phyloP scores from a whole-genome alignment of 495 filamentous ascomycete species.

The Annulohypoxylon bovei region DNA sequence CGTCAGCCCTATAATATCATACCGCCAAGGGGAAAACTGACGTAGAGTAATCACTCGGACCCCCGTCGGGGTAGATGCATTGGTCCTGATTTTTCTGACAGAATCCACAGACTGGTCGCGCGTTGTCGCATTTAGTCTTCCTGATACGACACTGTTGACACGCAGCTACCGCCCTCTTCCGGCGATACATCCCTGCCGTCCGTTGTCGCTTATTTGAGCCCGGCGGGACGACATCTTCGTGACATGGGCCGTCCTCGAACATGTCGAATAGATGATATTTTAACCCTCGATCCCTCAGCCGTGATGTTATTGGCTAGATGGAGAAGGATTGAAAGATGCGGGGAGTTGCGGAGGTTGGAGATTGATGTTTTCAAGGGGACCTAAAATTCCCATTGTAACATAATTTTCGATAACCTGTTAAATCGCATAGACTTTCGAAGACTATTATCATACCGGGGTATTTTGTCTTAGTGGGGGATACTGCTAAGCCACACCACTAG shows the following conservation, averaged over 20 bases:
- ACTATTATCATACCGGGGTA: too few species aligned
- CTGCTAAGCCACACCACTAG: too few species aligned
- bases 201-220: conserved; percentile 1
- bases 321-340: background rate
- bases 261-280: background rate
- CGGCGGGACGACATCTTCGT: background rate
- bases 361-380: background rate
- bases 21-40: background rate
- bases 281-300: background rate
- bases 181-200: conserved; percentile 6
- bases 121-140: conserved; percentile 9
- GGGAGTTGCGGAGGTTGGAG: conserved; percentile 1
- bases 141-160: conserved; percentile 8
- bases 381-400: too few species aligned
- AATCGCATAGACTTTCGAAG: too few species aligned
- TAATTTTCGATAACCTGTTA: too few species aligned
- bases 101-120: conserved; percentile 1
- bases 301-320: background rate
- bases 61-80: conserved; percentile 12
- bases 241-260: background rate
- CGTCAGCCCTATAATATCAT: background rate
- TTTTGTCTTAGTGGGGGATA: too few species aligned
- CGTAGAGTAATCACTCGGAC: conserved; percentile 4
- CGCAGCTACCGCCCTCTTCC: conserved; percentile 11
- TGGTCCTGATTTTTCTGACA: conserved; percentile 8